phyloP scores from a whole-genome alignment of 1,284 basidiomycete species.

The Polyporus tsugae region DNA sequence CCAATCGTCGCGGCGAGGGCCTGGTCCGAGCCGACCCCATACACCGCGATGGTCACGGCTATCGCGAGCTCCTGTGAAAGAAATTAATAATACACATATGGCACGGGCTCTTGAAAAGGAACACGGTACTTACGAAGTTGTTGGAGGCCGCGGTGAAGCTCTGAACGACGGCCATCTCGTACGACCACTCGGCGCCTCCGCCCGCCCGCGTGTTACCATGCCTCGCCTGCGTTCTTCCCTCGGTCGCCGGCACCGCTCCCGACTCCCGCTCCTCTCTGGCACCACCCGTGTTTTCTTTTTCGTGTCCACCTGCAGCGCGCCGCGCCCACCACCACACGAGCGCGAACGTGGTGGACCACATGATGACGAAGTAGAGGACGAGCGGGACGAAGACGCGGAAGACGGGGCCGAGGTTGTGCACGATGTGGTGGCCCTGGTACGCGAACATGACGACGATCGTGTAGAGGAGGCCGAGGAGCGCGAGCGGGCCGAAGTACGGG shows the following conservation, averaged over 20 bases:
- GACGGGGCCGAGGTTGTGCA: conserved; percentile 74
- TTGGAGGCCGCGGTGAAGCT: conserved; percentile 67
- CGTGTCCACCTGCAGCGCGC: neutral
- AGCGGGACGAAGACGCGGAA: conserved; percentile 86
- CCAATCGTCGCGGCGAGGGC: conserved; percentile 84
- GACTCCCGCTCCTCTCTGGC: conserved; percentile 23
- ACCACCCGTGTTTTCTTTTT: neutral
- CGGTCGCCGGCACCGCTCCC: conserved; percentile 8
- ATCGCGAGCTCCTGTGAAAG: conserved; percentile 76
- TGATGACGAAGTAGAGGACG: conserved; percentile 80
- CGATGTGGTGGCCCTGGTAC: conserved; percentile 67
- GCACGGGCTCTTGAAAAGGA: neutral
- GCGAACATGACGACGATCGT: conserved; percentile 84
- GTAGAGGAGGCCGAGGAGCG: conserved; percentile 79
- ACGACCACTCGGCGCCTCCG: conserved; percentile 52
- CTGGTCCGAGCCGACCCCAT: conserved; percentile 77
- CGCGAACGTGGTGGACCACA: conserved; percentile 76
- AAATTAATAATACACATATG: too few species aligned
- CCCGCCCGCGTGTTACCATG: conserved; percentile 4
- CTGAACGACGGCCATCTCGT: conserved; percentile 77
- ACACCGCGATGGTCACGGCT: conserved; percentile 83
- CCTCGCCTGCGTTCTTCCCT: conserved; percentile 19
- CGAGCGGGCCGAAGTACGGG: conserved; percentile 73
- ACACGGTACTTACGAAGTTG: conserved; percentile 54
- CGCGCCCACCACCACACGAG: conserved; percentile 57